phyloP scores from a whole-genome alignment of 129 eudicot genomes.

The Arctium lappa region DNA sequence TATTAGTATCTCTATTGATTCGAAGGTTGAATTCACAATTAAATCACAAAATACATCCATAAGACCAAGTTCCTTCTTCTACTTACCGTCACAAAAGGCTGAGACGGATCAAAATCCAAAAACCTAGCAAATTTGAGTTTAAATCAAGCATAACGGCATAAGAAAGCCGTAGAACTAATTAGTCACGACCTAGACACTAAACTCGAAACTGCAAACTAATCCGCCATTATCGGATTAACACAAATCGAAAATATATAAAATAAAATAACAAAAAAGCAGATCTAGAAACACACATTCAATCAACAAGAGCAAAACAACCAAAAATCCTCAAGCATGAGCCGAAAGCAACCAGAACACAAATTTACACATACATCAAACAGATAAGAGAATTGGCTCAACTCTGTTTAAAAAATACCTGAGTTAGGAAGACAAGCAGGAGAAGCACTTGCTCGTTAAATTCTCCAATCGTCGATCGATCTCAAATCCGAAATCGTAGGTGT shows the following conservation, averaged over 20 bases:
- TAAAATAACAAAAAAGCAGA: not conserved
- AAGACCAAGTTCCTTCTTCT: not conserved
- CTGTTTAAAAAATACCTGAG: slow-evolving; percentile 1
- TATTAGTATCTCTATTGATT: not conserved
- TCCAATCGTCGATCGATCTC: not conserved
- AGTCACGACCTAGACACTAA: not conserved
- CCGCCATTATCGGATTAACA: not conserved
- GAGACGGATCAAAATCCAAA: not conserved
- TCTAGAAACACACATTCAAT: not conserved
- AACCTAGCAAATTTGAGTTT: not conserved
- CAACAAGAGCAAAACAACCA: not conserved
- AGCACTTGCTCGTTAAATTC: not conserved
- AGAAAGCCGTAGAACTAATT: not conserved
- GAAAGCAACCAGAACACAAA: not conserved
- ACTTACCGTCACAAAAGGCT: not conserved
- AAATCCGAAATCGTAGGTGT: not conserved
- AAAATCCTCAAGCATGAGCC: not conserved
- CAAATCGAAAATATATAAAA: not conserved
- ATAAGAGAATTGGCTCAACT: not conserved
- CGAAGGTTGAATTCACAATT: not conserved
- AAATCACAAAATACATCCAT: not conserved
- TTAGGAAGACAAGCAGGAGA: not conserved
- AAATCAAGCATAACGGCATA: not conserved
- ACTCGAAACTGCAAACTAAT: not conserved
- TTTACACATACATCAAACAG: not conserved